Percentiles rank a stretch among this genome's conserved stretches.
Conservation (phyloP, 169 alveolate species). For the Blepharisma undulans region DNA sequence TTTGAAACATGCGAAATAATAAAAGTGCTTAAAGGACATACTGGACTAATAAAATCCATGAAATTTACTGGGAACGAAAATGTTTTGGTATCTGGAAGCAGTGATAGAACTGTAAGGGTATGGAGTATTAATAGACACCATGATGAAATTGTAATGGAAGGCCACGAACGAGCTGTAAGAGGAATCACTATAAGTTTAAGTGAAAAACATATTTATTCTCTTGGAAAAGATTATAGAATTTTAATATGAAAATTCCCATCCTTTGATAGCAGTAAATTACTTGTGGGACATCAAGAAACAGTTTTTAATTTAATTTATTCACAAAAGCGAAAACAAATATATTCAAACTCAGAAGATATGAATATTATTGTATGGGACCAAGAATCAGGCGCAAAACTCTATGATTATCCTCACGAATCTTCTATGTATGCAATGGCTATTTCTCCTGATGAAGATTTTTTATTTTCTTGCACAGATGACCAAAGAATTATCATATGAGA, state of each 20-base stretch:
- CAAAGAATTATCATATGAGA: neutral
- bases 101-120: conserved; percentile 14
- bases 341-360: neutral
- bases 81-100: neutral
- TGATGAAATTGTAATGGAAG: neutral
- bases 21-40: conserved; percentile 14
- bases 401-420: neutral
- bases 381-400: neutral
- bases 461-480: neutral
- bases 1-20: neutral
- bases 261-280: neutral
- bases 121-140: neutral
- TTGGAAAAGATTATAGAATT: neutral
- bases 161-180: neutral
- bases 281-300: neutral
- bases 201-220: neutral
- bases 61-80: neutral
- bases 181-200: neutral
- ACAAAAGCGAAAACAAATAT: neutral
- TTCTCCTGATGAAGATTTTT: neutral
- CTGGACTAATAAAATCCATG: neutral
- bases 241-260: neutral
- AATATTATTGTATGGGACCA: neutral
- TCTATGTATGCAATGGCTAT: neutral
- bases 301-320: neutral